Percentiles rank a stretch among this genome's conserved stretches.
phyloP scores from a whole-genome alignment of 2,329 filamentous ascomycete genomes.

The Leptoxyphium fumago region DNA sequence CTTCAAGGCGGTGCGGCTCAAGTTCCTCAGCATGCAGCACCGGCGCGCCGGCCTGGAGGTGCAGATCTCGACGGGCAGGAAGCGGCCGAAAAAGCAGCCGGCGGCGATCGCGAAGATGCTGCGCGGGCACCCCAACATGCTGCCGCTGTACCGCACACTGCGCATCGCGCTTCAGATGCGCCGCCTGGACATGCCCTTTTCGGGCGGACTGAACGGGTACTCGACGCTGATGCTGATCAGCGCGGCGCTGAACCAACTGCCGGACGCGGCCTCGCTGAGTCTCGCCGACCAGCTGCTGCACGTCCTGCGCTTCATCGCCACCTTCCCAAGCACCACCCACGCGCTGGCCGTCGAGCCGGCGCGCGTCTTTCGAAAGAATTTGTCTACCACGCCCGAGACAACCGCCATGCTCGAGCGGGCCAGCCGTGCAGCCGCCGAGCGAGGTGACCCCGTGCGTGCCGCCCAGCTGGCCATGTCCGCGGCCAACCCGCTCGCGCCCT shows the following conservation, averaged over 20 bases:
- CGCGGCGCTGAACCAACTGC: conserved; percentile 31
- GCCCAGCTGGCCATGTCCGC: conserved; percentile 25
- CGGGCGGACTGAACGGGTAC: conserved; percentile 40
- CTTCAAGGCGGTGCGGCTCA: background rate
- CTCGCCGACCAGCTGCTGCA: conserved; percentile 31
- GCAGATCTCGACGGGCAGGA: conserved; percentile 34
- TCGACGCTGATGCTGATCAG: conserved; percentile 43
- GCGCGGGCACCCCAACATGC: conserved; percentile 34
- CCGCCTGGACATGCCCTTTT: conserved; percentile 32
- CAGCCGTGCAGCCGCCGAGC: conserved; percentile 5
- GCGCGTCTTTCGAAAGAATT: conserved; percentile 27
- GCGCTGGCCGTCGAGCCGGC: conserved; percentile 34
- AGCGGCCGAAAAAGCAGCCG: conserved; percentile 19
- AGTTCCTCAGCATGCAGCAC: conserved; percentile 29
- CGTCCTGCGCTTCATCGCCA: conserved; percentile 36
- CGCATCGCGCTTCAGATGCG: conserved; percentile 37
- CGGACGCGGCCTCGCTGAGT: conserved; percentile 10
- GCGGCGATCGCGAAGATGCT: conserved; percentile 31
- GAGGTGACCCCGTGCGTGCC: conserved; percentile 9
- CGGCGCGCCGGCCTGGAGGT: conserved; percentile 33
- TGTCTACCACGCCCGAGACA: background rate
- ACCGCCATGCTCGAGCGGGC: conserved; percentile 1
- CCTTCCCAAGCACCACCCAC: conserved; percentile 29
- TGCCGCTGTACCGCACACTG: conserved; percentile 33
- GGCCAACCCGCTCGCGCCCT: conserved; percentile 19